Conservation (phyloP, 2,329 filamentous ascomycete genomes). For the Penicillium digitatum region DNA sequence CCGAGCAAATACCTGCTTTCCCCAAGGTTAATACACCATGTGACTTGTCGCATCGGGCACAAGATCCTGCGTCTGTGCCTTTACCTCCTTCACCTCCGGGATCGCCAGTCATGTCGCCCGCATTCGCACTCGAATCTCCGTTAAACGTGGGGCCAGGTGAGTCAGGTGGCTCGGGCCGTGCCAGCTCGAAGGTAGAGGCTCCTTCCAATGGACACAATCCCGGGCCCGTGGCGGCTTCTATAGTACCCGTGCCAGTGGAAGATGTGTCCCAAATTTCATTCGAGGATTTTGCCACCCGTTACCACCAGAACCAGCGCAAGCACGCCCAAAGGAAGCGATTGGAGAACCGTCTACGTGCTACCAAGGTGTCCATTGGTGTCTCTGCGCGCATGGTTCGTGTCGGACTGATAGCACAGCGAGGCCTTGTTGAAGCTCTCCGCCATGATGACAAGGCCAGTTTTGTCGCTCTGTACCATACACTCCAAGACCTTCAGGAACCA, state of each 20-base stretch:
- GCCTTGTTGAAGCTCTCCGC: slow-evolving; percentile 45
- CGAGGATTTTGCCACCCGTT: slow-evolving; percentile 43
- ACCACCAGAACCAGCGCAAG: slow-evolving; percentile 43
- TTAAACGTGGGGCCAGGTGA: slow-evolving; percentile 32
- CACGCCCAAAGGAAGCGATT: slow-evolving; percentile 40
- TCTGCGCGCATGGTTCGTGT: slow-evolving; percentile 43
- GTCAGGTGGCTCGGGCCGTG: slow-evolving; percentile 32
- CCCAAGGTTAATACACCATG: slow-evolving; percentile 32
- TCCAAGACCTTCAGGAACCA: slow-evolving; percentile 44
- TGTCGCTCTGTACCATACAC: slow-evolving; percentile 42
- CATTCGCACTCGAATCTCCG: neutral
- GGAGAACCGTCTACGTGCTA: slow-evolving; percentile 39
- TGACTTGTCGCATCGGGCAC: slow-evolving; percentile 29
- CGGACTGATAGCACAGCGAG: slow-evolving; percentile 41
- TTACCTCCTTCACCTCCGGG: slow-evolving; percentile 21
- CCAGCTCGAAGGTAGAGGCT: slow-evolving; percentile 24
- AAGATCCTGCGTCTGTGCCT: slow-evolving; percentile 25
- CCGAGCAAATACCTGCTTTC: slow-evolving; percentile 30
- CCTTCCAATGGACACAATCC: slow-evolving; percentile 19
- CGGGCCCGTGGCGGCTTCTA: slow-evolving; percentile 8
- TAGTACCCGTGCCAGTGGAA: neutral
- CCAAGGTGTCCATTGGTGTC: slow-evolving; percentile 43
- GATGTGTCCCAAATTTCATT: slow-evolving; percentile 35
- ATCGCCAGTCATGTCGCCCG: slow-evolving; percentile 7
- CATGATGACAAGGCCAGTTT: slow-evolving; percentile 46